Evolutionary conservation across 345 rosid genomes (phyloP).

Genomic region (Raphanus raphanistrum): DNA sequence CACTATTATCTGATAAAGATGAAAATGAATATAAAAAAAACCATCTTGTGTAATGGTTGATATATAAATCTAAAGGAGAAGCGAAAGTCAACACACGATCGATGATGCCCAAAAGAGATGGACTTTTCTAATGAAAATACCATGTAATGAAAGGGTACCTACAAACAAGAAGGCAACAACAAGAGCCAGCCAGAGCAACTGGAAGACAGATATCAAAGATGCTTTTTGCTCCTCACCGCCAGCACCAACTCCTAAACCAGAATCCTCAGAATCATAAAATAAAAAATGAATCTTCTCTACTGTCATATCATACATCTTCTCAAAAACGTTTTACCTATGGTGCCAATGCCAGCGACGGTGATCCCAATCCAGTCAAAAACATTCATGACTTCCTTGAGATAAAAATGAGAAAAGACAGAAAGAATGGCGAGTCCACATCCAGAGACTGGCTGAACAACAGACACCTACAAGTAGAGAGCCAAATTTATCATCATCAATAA

Average conservation of each 20-base stretch:
- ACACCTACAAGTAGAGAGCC: slow-evolving; percentile 52
- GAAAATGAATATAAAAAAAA: no score
- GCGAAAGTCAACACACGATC: neutral
- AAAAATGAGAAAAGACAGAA: slow-evolving; percentile 89
- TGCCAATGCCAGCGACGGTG: slow-evolving; percentile 89
- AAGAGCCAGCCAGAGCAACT: slow-evolving; percentile 79
- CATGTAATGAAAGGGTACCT: slow-evolving; percentile 69
- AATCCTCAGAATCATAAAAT: neutral
- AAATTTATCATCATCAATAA: neutral
- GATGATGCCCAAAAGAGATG: slow-evolving; percentile 15
- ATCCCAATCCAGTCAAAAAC: slow-evolving; percentile 93
- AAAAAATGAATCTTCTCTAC: slow-evolving; percentile 10
- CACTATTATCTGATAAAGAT: no score
- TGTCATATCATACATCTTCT: slow-evolving; percentile 2
- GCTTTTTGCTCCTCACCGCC: slow-evolving; percentile 92
- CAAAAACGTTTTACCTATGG: slow-evolving; percentile 64
- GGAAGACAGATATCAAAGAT: slow-evolving; percentile 69
- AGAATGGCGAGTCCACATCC: slow-evolving; percentile 97
- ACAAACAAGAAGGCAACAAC: slow-evolving; percentile 86
- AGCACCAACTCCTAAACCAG: slow-evolving; percentile 83
- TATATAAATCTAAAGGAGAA: no score
- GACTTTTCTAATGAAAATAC: slow-evolving; percentile 21
- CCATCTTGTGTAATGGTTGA: no score
- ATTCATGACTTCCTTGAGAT: slow-evolving; percentile 92
- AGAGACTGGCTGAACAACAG: slow-evolving; percentile 96